Evolutionary conservation across 2,329 filamentous ascomycete species (phyloP), one percentile per base, ranked within the genome.

Genomic region (Pestalotiopsis sp.): DNA sequence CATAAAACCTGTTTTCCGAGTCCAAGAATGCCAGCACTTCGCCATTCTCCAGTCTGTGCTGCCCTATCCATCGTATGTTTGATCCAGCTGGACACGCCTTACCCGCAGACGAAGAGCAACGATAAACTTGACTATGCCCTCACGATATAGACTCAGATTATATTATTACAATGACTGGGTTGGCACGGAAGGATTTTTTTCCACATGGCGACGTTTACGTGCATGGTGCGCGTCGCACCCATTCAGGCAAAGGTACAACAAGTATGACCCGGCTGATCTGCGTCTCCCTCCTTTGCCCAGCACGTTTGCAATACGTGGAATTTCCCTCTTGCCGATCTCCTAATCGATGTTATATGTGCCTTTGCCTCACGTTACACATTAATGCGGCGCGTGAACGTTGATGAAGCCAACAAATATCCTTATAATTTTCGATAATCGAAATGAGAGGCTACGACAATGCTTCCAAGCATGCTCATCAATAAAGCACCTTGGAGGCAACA

Each of bases 401-500:
- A 36, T 36, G 31, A 5, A 45, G 12, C 41, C 17, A 52, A 17
- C 4, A 5, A 52, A 52, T 20, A 52, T 9, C 3, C 23, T 52
- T 52, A n/a, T 52, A 14, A 5, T n/a, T 20, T n/a, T 52, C 3
- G 17, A n/a, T n/a, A 20, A n/a, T 7, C 20, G 17, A 6, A 23
- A 52, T 52, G 17, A 52, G 20, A 52, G 6, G 45, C 20, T 11
- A n/a, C 17, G 1, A n/a, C 59, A 59, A 62, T 40, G 31, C 27
- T 40, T 59, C 23, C 25, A 60, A 58, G 6, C 23, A 6, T 14
- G 20, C 23, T 36, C 27, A n/a, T 59, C 23, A 59, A 90, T 71
- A 90, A 83, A 90, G 80, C 59, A 90, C 86, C 74, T 89, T 90
- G 31, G 86, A 85, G 12, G 89, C 90, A 71, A 92, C 89, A 71